A percentile compares a stretch with the other conserved stretches of the same genome.
Conservation (phyloP, 768 basidiomycete species). For the Hirschioporus abietinus region DNA sequence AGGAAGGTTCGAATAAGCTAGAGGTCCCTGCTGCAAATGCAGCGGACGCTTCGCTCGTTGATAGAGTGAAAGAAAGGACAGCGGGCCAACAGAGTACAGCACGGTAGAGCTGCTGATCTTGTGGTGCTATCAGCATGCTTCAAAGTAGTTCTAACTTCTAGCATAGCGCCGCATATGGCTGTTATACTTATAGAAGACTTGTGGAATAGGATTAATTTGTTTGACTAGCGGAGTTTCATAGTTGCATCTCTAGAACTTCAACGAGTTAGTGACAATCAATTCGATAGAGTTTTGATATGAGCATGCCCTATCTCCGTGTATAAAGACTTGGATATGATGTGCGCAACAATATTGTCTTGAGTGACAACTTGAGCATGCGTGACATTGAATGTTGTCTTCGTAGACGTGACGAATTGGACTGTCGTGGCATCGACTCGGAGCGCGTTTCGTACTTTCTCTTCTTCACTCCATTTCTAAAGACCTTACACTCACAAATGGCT, state of each 20-base stretch:
- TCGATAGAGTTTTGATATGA: not conserved
- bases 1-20: conserved; percentile 56
- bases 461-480: conserved; percentile 8
- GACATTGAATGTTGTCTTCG: not conserved
- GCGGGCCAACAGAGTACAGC: conserved; percentile 64
- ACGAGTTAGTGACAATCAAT: not conserved
- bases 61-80: conserved; percentile 51
- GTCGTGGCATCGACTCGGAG: conserved; percentile 4
- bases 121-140: not conserved
- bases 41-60: conserved; percentile 63
- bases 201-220: not conserved
- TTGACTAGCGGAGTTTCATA: not conserved
- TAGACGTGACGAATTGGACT: not conserved
- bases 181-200: not conserved
- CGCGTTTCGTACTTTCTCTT: conserved; percentile 6
- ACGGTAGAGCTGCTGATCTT: conserved; percentile 22
- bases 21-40: conserved; percentile 79
- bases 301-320: not conserved
- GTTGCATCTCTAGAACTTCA: not conserved
- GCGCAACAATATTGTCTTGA: not conserved
- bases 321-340: not conserved
- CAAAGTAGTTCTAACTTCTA: no score
- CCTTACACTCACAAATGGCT: conserved; percentile 28
- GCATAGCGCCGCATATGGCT: not conserved
- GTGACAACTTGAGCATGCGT: not conserved